Evolutionary conservation across 2,329 filamentous ascomycete species (phyloP).

Genomic region (Xylariaceae sp.): DNA sequence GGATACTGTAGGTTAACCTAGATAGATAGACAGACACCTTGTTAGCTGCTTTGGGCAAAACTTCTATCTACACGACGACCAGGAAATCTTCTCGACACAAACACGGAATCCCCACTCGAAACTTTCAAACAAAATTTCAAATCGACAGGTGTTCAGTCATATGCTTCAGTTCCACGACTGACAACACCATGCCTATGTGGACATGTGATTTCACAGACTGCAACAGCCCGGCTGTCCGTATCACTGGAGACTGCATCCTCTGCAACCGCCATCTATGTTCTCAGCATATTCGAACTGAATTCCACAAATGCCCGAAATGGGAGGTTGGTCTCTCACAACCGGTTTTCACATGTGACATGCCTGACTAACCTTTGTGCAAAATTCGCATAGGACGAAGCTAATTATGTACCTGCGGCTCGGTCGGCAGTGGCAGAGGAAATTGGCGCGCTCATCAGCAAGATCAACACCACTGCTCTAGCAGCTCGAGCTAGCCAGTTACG

Average conservation of each 20-base stretch:
- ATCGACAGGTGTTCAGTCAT: too few relatives aligned
- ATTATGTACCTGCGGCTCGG: slow-evolving; percentile 30
- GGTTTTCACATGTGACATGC: slow-evolving; percentile 1
- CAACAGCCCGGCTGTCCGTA: slow-evolving; percentile 31
- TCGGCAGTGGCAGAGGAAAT: slow-evolving; percentile 34
- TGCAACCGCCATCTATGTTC: slow-evolving; percentile 36
- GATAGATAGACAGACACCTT: too few relatives aligned
- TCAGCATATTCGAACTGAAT: slow-evolving; percentile 28
- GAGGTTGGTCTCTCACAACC: slow-evolving; percentile 31
- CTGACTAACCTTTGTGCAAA: slow-evolving; percentile 13
- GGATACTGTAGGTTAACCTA: too few relatives aligned
- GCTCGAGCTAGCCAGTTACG: slow-evolving; percentile 33
- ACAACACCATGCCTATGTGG: not conserved
- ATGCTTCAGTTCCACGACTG: too few relatives aligned
- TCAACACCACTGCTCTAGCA: slow-evolving; percentile 34
- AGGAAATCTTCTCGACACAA: too few relatives aligned
- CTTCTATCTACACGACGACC: too few relatives aligned
- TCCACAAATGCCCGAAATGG: slow-evolving; percentile 34
- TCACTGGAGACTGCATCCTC: slow-evolving; percentile 34
- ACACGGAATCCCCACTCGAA: too few relatives aligned
- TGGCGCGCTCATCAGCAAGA: slow-evolving; percentile 29
- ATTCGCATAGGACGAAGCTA: slow-evolving; percentile 30
- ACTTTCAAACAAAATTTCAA: too few relatives aligned
- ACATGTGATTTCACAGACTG: slow-evolving; percentile 23
- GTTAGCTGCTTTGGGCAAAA: too few relatives aligned